phyloP scores from a whole-genome alignment of 2,329 filamentous ascomycete species.

The Venturiaceae sp. region DNA sequence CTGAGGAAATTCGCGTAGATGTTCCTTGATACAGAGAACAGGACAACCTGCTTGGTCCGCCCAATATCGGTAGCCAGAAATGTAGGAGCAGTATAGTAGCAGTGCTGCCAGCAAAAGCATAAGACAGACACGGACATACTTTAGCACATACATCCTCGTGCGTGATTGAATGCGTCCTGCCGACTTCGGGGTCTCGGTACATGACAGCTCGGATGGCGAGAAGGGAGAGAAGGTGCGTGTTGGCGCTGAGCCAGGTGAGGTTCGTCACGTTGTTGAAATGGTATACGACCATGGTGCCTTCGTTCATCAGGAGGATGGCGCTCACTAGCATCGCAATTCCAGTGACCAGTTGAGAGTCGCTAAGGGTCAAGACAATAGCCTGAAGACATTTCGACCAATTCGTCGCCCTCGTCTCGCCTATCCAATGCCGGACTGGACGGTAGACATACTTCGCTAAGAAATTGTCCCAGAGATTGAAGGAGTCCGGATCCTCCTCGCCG shows the following conservation, averaged over 20 bases:
- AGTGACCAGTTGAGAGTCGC: constrained; percentile 20
- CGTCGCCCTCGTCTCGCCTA: neutral
- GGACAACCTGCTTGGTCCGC: neutral
- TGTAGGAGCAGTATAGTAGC: neutral
- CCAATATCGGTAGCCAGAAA: neutral
- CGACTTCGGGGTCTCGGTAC: neutral
- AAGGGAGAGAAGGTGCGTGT: constrained; percentile 17
- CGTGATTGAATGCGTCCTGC: neutral
- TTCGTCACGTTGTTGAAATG: constrained; percentile 19
- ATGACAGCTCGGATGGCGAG: constrained; percentile 12
- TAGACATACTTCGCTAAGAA: neutral
- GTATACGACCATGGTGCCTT: constrained; percentile 15
- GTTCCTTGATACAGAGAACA: neutral
- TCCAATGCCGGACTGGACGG: neutral
- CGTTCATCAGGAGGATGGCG: constrained; percentile 12
- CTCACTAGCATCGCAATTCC: constrained; percentile 17
- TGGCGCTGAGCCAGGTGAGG: constrained; percentile 20
- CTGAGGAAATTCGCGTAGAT: too few relatives aligned
- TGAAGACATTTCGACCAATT: neutral
- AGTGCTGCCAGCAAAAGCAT: neutral
- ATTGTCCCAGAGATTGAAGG: neutral
- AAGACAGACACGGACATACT: neutral
- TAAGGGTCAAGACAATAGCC: constrained; percentile 13
- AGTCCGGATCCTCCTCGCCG: neutral
- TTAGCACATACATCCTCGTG: neutral